Conservation (phyloP, 805 yeast genomes). For the Hanseniaspora occidentalis region DNA sequence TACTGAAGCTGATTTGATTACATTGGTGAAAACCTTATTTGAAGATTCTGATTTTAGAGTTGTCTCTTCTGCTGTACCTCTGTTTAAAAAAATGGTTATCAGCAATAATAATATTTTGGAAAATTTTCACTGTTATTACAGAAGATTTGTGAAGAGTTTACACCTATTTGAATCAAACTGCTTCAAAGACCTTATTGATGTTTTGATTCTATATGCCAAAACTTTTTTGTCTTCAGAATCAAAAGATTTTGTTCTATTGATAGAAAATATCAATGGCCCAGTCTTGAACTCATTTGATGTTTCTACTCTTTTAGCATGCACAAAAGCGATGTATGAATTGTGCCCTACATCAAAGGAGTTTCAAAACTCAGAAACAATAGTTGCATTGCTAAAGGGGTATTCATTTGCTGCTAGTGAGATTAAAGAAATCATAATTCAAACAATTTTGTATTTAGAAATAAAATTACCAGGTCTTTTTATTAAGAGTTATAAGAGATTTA, state of each 20-base stretch:
- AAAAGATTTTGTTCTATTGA: slow-evolving; percentile 43
- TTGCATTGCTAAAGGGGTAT: slow-evolving; percentile 34
- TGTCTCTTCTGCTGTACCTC: slow-evolving; percentile 51
- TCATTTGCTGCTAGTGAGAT: slow-evolving; percentile 24
- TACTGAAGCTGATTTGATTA: slow-evolving; percentile 32
- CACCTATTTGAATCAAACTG: slow-evolving; percentile 61
- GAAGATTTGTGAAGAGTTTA: slow-evolving; percentile 39
- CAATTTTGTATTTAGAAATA: slow-evolving; percentile 30
- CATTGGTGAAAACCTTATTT: slow-evolving; percentile 39
- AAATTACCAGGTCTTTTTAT: slow-evolving; percentile 19
- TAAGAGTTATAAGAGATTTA: slow-evolving; percentile 35
- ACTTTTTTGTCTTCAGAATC: slow-evolving; percentile 30
- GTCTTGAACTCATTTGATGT: slow-evolving; percentile 42
- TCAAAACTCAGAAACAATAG: slow-evolving; percentile 35
- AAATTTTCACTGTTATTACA: slow-evolving; percentile 58
- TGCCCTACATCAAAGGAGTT: slow-evolving; percentile 40
- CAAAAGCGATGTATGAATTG: slow-evolving; percentile 44
- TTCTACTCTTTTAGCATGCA: slow-evolving; percentile 48
- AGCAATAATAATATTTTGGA: slow-evolving; percentile 35
- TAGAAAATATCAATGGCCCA: slow-evolving; percentile 30
- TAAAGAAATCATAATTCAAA: slow-evolving; percentile 32
- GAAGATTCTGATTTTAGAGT: slow-evolving; percentile 59
- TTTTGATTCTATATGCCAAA: slow-evolving; percentile 56
- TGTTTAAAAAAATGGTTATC: slow-evolving; percentile 41
- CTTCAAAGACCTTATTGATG: slow-evolving; percentile 44